Evolutionary conservation across 306 rosid species (phyloP).

Genomic region (Luffa aegyptiaca): DNA sequence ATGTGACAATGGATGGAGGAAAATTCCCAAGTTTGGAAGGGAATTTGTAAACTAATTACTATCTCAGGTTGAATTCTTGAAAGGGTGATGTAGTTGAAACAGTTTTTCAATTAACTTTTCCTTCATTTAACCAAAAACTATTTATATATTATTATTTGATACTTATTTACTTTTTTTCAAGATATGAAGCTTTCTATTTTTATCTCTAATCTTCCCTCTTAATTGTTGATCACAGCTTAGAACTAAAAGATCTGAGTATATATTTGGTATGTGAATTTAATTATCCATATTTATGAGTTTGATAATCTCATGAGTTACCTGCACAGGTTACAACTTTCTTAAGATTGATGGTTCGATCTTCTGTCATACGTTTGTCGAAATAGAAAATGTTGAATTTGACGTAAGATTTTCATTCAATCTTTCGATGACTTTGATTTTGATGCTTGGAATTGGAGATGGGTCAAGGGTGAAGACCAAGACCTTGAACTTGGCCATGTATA

Average conservation of each 20-base stretch:
- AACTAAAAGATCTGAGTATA: neutral
- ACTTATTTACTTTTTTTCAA: neutral
- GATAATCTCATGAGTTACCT: neutral
- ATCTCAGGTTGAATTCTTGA: neutral
- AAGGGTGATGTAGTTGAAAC: neutral
- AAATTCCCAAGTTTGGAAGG: neutral
- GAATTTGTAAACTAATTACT: neutral
- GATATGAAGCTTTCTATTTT: neutral
- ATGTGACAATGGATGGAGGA: neutral
- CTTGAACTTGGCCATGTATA: neutral
- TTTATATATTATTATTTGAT: neutral
- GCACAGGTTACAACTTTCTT: neutral
- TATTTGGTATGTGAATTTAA: neutral
- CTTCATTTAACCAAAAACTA: neutral
- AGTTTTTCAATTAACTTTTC: neutral
- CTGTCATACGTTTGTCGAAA: no score
- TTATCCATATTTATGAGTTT: neutral
- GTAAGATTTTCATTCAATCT: no score
- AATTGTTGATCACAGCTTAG: neutral
- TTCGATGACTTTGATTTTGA: neutral
- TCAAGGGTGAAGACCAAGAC: neutral
- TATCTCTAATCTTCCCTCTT: neutral
- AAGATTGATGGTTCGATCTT: neutral
- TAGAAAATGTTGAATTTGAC: no score
- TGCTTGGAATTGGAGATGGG: neutral